These are phyloP conservation scores for Herpotrichia juniperi DNA, from an alignment of 2,329 filamentous ascomycete species.

Conservation along the genomic window DNA sequence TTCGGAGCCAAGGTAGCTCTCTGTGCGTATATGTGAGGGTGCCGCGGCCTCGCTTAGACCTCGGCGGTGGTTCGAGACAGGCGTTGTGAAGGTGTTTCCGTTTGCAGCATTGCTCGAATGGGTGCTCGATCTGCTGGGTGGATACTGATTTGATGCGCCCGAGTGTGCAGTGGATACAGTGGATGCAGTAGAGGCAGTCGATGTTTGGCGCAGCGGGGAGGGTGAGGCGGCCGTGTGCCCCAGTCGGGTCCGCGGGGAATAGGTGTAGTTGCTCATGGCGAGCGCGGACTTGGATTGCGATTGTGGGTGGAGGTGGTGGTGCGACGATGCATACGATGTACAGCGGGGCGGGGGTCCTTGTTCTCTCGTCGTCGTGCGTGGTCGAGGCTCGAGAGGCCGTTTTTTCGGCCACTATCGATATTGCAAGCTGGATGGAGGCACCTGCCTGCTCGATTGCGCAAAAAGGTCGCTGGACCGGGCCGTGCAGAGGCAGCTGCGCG, in stretches of 20 bases:
- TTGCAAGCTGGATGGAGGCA: constrained; percentile 31
- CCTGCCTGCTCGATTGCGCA: constrained; percentile 29
- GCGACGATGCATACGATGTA: constrained; percentile 39
- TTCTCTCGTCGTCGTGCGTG: constrained; percentile 12
- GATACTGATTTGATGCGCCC: constrained; percentile 58
- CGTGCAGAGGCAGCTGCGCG: constrained; percentile 23
- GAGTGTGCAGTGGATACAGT: constrained; percentile 76
- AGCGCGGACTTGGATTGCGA: constrained; percentile 23
- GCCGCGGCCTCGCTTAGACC: constrained; percentile 75
- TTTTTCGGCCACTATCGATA: constrained; percentile 35
- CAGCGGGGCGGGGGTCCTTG: constrained; percentile 14
- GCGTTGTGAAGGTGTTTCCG: constrained; percentile 59
- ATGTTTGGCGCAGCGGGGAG: constrained; percentile 65
- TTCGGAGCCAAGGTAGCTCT: constrained; percentile 51
- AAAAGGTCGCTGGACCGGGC: constrained; percentile 29
- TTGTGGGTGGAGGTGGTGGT: constrained; percentile 12
- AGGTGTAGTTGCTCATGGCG: constrained; percentile 46
- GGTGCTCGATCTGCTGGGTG: constrained; percentile 70
- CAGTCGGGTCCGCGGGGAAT: constrained; percentile 46
- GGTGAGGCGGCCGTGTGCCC: constrained; percentile 49
- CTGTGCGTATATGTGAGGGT: constrained; percentile 57
- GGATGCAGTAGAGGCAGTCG: constrained; percentile 71
- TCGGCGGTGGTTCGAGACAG: constrained; percentile 67
- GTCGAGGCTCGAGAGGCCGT: constrained; percentile 31
- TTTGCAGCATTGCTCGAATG: constrained; percentile 74